These are phyloP conservation scores for Solidago caesia DNA, from an alignment of 129 eudicot genomes.

Conservation along the genomic window DNA sequence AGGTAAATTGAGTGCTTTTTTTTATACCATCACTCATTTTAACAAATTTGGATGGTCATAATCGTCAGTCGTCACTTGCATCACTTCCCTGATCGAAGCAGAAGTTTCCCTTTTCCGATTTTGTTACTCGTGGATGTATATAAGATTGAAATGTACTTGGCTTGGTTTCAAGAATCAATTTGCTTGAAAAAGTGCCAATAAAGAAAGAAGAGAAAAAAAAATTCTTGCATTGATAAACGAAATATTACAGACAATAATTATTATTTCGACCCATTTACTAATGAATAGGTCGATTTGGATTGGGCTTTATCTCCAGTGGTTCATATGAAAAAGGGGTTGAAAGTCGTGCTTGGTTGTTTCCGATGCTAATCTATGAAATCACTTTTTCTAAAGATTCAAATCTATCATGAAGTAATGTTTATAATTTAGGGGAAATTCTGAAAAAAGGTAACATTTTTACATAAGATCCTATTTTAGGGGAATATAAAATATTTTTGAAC, in stretches of 20 bases:
- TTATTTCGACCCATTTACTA: too few relatives aligned
- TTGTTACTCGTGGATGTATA: not conserved
- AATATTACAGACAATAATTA: not conserved
- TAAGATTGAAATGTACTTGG: not conserved
- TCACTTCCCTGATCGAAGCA: not conserved
- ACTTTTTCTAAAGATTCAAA: too few relatives aligned
- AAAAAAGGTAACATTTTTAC: too few relatives aligned
- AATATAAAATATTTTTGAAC: too few relatives aligned
- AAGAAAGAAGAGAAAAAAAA: not conserved
- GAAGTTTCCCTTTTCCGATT: not conserved
- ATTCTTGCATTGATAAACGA: not conserved
- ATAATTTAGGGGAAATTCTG: too few relatives aligned
- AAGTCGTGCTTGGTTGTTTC: too few relatives aligned
- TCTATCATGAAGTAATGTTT: too few relatives aligned
- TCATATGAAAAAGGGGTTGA: too few relatives aligned
- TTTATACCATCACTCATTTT: not conserved
- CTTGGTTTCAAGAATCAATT: not conserved
- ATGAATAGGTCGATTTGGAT: too few relatives aligned
- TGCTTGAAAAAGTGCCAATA: not conserved
- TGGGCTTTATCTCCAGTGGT: too few relatives aligned
- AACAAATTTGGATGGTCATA: not conserved
- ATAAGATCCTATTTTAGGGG: too few relatives aligned
- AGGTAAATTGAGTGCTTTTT: slow-evolving; percentile 39
- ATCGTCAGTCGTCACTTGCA: not conserved
- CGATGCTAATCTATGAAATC: too few relatives aligned